Evolutionary conservation across 805 yeast species (phyloP), one percentile per base, ranked within the genome.

Genomic region (Yamadazyma paraphyllophila): DNA sequence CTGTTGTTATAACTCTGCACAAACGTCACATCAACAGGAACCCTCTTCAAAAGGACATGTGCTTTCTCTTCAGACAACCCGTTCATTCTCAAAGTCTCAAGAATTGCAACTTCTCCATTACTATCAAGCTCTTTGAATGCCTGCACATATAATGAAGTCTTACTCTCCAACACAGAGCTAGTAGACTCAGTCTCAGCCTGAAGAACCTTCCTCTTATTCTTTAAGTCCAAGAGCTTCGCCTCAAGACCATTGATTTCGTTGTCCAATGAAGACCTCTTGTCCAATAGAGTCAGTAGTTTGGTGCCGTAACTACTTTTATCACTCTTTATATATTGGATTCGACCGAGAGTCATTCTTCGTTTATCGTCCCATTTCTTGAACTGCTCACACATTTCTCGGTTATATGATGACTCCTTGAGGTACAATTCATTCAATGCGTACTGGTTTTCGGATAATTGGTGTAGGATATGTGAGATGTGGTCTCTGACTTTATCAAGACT

Each of bases 151-250:
- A 67, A 67, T 10, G 78, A 71, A 0, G 78, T 57, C 49, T 65
- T 70, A 46, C 78, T 73, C 45, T 78, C 83, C 20, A 79, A 51
- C 2, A 78, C 67, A 2, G 82, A 77, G 51, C 75, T 71, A 0
- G 82, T 69, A 14, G 68, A 69, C 20, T 65, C 61, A 25, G 78
- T 59, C 52, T 78, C 82, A 8, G 51, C 43, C 8, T 55, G 52
- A 0, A 79, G 43, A 3, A 67, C 47, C 9, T 46, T 50, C 41
- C 69, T 69, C 54, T 71, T 73, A 2, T 51, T 51, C 36, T 61
- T 64, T n/a, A 77, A 50, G 2, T 52, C 48, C 7, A 41, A 36
- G 26, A 79, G 52, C 31, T 63, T 62, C 7, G 46, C 35, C 46
- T 78, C 78, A 35, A 77, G 52, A 1, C 56, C 58, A 2, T 33